Evolutionary conservation across 352 stramenopile species (phyloP), one percentile per base, ranked within the genome.

Genomic region (Phytophthora cactorum): DNA sequence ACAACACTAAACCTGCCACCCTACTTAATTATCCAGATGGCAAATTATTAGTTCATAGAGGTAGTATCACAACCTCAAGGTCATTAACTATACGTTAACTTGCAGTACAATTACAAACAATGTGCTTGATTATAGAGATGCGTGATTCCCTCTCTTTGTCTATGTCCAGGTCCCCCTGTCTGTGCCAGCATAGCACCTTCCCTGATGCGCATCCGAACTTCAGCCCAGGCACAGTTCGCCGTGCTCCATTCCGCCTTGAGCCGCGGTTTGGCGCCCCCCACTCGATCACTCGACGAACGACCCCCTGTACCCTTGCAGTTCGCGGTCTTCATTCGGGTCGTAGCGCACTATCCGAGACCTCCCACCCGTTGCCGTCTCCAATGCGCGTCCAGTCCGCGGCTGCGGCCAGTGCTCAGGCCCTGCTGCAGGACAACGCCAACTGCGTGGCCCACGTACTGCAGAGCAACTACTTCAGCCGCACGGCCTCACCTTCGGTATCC

Each of bases 401-500:
- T 17, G 71, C 74, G 50, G 67, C 67, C 34, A 73, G 39, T 55
- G 47, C 56, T 4, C 59, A 70, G 50, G 46, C 57, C 8, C 52
- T 79, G 49, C 63, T 79, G 44, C 58, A 79, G 59, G 67, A 75
- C 49, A 79, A 79, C 51, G 71, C 66, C 58, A 73, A 70, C 54
- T 75, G 67, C 31, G 71, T 79, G 28, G 71, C 66, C 1, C 71
- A 73, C 46, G 67, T 75, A 5, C 55, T 79, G 12, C 71, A 79
- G 55, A 70, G 43, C 55, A 75, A 79, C 36, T 79, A 66, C 62
- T 75, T 79, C 59, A 79, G 49, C 43, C 71, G 71, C 39, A 55
- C 60, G 25, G 65, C 72, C 1, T 81, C 75, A 12, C 70, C 68
- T 0, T 79, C 75, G 2, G 54, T 77, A 5, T 72, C 60, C 5